A percentile compares a stretch with the other conserved stretches of the same genome.
These are phyloP conservation scores for Murraya paniculata DNA, from an alignment of 345 rosid genomes.

Conservation along the genomic window DNA sequence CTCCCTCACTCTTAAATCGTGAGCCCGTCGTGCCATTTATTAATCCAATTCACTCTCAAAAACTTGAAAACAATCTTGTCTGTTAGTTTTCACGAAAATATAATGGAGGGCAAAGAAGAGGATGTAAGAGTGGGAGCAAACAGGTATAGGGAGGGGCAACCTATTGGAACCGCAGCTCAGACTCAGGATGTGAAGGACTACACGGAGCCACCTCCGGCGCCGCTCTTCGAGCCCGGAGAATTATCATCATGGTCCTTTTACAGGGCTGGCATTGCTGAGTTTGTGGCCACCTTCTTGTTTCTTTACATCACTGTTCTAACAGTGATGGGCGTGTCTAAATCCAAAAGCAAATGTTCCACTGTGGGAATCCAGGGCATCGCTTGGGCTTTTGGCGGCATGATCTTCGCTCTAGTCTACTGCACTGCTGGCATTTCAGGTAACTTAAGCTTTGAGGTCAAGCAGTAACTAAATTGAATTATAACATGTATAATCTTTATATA, in stretches of 20 bases:
- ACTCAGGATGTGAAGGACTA: constrained; percentile 31
- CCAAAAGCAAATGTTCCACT: constrained; percentile 32
- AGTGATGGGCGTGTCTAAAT: constrained; percentile 37
- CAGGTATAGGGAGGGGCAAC: constrained; percentile 32
- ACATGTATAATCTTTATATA: too few relatives aligned
- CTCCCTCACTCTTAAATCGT: neutral
- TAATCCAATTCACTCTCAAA: constrained; percentile 8
- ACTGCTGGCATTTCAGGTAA: constrained; percentile 46
- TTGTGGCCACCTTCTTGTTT: constrained; percentile 39
- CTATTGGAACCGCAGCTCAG: constrained; percentile 37
- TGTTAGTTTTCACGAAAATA: neutral
- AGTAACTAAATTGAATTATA: too few relatives aligned
- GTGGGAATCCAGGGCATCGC: constrained; percentile 42
- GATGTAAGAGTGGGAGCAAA: constrained; percentile 43
- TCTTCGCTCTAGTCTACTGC: constrained; percentile 40
- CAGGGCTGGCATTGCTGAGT: constrained; percentile 37
- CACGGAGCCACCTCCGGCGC: constrained; percentile 33
- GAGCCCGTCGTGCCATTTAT: neutral
- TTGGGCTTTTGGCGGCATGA: constrained; percentile 52
- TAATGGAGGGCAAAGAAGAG: constrained; percentile 37
- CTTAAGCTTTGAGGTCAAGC: neutral
- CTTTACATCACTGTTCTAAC: constrained; percentile 36
- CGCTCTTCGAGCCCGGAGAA: constrained; percentile 28
- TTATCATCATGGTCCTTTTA: constrained; percentile 35
- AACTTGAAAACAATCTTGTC: neutral